A percentile compares a stretch with the other conserved stretches of the same genome.
Evolutionary conservation across 371 early-diverging fungal species (phyloP).

Genomic region (Mucor irregularis): DNA sequence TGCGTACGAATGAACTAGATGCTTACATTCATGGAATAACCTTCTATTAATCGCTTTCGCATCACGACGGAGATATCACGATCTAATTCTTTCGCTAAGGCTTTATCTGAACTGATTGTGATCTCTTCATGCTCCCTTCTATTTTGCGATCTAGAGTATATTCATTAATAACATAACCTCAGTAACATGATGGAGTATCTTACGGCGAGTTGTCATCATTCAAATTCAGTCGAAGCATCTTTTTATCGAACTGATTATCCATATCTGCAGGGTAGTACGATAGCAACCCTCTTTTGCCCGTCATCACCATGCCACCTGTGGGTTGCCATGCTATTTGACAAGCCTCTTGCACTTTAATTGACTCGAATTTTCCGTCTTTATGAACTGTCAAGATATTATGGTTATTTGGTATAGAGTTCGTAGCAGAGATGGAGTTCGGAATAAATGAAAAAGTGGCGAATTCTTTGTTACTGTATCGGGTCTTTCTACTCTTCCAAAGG

Average conservation of each 20-base stretch:
- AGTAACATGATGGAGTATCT: background rate
- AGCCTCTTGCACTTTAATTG: conserved; percentile 61
- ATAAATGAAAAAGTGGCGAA: conserved; percentile 67
- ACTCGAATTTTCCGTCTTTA: conserved; percentile 62
- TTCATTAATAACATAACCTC: background rate
- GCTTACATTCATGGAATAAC: conserved; percentile 77
- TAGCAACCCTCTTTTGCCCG: conserved; percentile 45
- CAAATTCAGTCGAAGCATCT: background rate
- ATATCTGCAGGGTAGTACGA: conserved; percentile 9
- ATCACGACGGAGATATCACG: conserved; percentile 79
- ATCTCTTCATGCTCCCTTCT: background rate
- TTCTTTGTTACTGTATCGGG: conserved; percentile 45
- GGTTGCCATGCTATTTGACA: conserved; percentile 66
- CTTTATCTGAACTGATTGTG: background rate
- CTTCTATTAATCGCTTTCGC: conserved; percentile 67
- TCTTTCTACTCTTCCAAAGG: conserved; percentile 65
- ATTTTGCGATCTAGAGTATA: no score
- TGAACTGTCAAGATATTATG: conserved; percentile 52
- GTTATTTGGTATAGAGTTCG: conserved; percentile 12
- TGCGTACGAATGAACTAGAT: background rate
- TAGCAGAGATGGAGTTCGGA: conserved; percentile 38
- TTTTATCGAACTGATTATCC: background rate
- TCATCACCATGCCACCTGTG: conserved; percentile 55
- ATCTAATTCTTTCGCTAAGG: conserved; percentile 33
- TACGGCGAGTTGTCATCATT: background rate